Conservation (phyloP, 345 rosid genomes). For the Eucalyptus microcorys region DNA sequence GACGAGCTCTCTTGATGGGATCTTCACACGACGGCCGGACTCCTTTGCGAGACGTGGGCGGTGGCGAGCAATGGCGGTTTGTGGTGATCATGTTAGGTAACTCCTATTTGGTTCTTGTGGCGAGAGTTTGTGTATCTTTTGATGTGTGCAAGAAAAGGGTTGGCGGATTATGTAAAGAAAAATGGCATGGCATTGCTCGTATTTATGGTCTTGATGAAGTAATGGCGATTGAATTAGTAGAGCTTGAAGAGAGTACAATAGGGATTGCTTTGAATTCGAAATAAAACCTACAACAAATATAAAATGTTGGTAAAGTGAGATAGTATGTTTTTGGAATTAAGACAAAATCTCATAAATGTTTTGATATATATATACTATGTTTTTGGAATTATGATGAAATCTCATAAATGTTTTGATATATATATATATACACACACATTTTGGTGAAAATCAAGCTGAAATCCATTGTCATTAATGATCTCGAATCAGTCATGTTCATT, state of each 20-base stretch:
- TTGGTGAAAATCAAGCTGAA: neutral
- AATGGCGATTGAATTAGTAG: too few species aligned
- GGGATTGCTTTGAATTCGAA: too few species aligned
- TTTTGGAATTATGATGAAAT: neutral
- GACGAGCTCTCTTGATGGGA: neutral
- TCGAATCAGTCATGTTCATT: neutral
- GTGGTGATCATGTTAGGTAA: neutral
- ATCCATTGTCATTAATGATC: neutral
- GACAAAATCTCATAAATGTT: neutral
- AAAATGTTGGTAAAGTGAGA: neutral
- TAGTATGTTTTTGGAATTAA: neutral
- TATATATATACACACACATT: accelerated
- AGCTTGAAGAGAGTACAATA: too few species aligned
- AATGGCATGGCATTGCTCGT: neutral
- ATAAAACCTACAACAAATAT: neutral
- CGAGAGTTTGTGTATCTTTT: neutral
- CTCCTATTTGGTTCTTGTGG: neutral
- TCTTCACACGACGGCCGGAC: neutral
- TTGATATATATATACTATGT: neutral
- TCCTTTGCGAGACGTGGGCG: too few species aligned
- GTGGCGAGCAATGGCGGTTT: neutral
- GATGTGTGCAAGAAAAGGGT: neutral
- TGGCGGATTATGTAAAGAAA: neutral
- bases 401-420: neutral
- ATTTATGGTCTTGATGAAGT: too few species aligned